Evolutionary conservation across 2,329 filamentous ascomycete genomes (phyloP), one percentile per base, ranked within the genome.

Genomic region (Cyclaneusma minus): DNA sequence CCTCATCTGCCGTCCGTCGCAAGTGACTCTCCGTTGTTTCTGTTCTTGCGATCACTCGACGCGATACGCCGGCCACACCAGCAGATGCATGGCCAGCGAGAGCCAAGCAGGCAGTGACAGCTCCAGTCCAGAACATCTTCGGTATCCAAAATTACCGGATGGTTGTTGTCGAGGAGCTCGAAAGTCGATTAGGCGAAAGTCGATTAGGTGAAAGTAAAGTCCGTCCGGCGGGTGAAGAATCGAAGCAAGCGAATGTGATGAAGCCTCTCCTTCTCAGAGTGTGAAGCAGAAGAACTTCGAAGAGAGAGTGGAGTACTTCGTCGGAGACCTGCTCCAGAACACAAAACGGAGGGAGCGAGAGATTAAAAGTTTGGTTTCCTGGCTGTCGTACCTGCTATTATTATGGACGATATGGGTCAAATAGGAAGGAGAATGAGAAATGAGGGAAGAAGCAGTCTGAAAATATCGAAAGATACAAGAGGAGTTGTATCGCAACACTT

Each of bases 1-100:
- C 31, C 13, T 34, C 28, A 10, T 45, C 37, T 16, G 44, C 40
- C 27, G 44, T 44, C 40, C 45, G 40, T 23, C 38, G 37, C 33
- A 42, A 37, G 14, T 29, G 29, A 21, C 38, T 31, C 29, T 48
- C 42, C 29, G 40, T 34, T 23, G 30, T 33, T 13, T 36, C 31
- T 22, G 35, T 38, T 28, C 37, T 36, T 16, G 38, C 33, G 22
- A 42, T 27, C 24, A 46, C 22, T 6, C 31, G 32, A 24, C 33
- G 33, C 22, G 30, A 38, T 32, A 41, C 35, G 17, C 29, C 26
- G 18, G 39, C 14, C 25, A 38, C 24, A 25, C 35, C 35, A 6
- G 41, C 41, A 26, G 40, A 35, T 20, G 42, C 44, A 36, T 38
- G 34, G 21, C 42, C 35, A 13, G 33, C 30, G 21, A 47, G 31